Evolutionary conservation across 768 basidiomycete species (phyloP), one percentile per base, ranked within the genome.

Genomic region (Pleurotus tuber-regium): DNA sequence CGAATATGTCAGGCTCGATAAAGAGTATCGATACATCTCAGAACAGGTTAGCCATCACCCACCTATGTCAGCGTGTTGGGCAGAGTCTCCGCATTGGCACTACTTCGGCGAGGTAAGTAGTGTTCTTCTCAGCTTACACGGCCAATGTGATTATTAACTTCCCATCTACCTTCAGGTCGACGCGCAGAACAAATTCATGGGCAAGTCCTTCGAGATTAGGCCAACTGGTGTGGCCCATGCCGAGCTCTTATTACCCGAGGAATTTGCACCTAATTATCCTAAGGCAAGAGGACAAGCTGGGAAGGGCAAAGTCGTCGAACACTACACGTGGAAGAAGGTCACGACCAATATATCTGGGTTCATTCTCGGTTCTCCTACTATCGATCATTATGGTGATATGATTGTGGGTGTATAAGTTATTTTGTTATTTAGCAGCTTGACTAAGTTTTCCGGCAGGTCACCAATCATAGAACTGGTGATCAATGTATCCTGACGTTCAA

Each of bases 41-140:
- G 96, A 99, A 63, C 95, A 98, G 77, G 96, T 98, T 55, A 93
- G 88, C 62, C 95, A 98, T 67, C 96, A 98, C 67, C 96, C 96
- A 4, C 95, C 95, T 0, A 93, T 98, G 43, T 93, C 92, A 3
- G 94, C 95, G 6, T 98, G 95, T 66, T 96, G 90, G 84, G 89
- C 89, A 1, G 94, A 98, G 67, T 85, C 89, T 0, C 90, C 91
- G 0, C 69, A 71, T 33, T 98, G 93, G 93, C 80, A 84, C 52
- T 98, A 97, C 66, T 97, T 80, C 56, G 93, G 94, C 60, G 90
- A 92, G 74, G 87, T 85, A 58, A 10, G 67, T 57, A 38, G 30
- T n/a, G n/a, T 12, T 19, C 24, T 33, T n/a, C 25, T 12, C 19
- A 18, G 24, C 33, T 23, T 10, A 39, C 18, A 21, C 25, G 55